Percentiles rank a stretch among this genome's conserved stretches.
Conservation (phyloP, 2,329 filamentous ascomycete species). For the Penicillium sp. region DNA sequence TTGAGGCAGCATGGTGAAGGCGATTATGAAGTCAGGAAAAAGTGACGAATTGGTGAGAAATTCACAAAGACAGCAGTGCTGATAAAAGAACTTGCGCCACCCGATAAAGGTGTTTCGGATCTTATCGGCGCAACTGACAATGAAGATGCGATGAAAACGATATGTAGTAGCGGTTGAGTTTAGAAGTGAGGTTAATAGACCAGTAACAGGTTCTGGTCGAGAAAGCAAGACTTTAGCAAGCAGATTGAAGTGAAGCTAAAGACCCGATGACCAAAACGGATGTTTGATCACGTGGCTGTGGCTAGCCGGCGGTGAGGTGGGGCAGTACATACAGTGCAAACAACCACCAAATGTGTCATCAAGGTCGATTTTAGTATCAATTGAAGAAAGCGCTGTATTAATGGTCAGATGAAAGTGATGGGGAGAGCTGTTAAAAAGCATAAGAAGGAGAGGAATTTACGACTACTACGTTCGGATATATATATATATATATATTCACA, state of each 20-base stretch:
- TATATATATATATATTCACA: neutral
- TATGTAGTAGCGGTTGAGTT: neutral
- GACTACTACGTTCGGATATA: neutral
- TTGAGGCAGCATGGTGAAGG: slow-evolving; percentile 20
- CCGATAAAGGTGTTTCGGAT: slow-evolving; percentile 11
- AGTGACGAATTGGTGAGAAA: slow-evolving; percentile 1
- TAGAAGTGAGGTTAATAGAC: neutral
- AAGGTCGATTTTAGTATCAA: neutral
- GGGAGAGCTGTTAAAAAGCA: neutral
- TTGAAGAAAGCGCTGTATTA: too few relatives aligned
- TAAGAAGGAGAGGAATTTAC: neutral
- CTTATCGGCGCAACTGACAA: neutral
- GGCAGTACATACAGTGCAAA: neutral
- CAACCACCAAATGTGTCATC: neutral
- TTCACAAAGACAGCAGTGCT: slow-evolving; percentile 3
- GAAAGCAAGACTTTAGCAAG: neutral
- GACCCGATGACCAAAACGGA: slow-evolving; percentile 5
- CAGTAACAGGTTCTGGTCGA: neutral
- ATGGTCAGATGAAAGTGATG: neutral
- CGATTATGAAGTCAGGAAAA: neutral
- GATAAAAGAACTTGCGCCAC: slow-evolving; percentile 19
- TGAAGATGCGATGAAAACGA: neutral
- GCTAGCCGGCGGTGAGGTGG: slow-evolving; percentile 69
- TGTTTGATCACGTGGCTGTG: slow-evolving; percentile 52
- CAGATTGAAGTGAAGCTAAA: slow-evolving; percentile 2